Evolutionary conservation across 2,329 filamentous ascomycete species (phyloP), one percentile per base, ranked within the genome.

Genomic region (Macrophomina tecta): DNA sequence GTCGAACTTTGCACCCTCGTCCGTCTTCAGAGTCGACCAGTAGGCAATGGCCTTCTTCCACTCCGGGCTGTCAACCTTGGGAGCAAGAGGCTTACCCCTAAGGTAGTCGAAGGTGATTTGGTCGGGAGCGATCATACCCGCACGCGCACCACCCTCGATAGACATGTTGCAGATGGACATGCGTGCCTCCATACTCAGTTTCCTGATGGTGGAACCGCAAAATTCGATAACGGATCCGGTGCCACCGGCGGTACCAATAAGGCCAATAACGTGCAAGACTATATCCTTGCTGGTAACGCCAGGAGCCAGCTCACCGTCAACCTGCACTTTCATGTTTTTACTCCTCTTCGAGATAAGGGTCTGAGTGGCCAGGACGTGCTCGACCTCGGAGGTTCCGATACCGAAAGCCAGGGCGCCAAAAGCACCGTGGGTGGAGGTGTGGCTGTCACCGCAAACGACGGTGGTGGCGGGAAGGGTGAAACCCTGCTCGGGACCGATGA

Each of bases 91-190:
- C 69, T 90, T 89, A 73, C 91, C 92, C 84, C 95, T 95, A 74
- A 99, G 90, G 78, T 98, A 99, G 72, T 97, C 92, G 73, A 97
- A 97, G 34, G 95, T 98, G 67, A 85, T 91, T 76, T 97, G 90
- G 75, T 99, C 95, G 5, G 95, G 95, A 9, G 95, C 95, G 68
- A 99, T 90, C 93, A 99, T 97, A 72, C 95, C 95, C 68, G 94
- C 94, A 82, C 95, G 88, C 56, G 95, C 95, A 80, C 95, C 95
- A 72, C 86, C 95, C 84, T 99, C 95, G 73, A 98, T 97, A 14
- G 94, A 93, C 95, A 98, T 98, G 84, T 99, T 99, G 85, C 95
- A 98, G 78, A 99, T 97, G 70, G 94, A 97, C 95, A 99, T 98
- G 72, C 95, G 89, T 51, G 94, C 95, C 81, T 98, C 95, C 88